Base-by-base conservation (phyloP, 495 filamentous ascomycete genomes). In the Mytilinidion resinicola region DNA sequence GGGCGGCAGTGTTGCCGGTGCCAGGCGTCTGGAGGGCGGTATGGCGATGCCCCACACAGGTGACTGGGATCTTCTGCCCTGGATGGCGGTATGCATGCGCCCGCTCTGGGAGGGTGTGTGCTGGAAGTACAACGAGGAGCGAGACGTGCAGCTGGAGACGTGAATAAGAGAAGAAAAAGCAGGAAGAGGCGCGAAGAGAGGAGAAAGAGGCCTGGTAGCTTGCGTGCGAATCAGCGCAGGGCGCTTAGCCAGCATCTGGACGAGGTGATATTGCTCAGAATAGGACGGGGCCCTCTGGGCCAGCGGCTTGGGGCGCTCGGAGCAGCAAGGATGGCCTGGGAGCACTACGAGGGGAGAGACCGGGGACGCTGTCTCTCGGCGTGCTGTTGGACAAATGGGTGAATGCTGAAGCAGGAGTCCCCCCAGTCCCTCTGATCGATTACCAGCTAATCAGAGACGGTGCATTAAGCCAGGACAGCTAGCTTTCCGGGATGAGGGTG, bases 41-140 rank as follows among this genome's bases (percentile, higher is more conserved):
- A 68, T 60, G 49, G 48, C 58, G 59, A 52, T 61, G 62, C 64
- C 66, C 66, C 66, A 65, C 66, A 60, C 55, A 41, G 56, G 56
- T 56, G 56, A 65, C 64, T 57, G 50, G 64, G 64, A 57, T 63
- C 19, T 21, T 46, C 44, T 51, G 50, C 59, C 35, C 38, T 52
- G 57, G 51, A 60, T 49, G 60, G 49, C 65, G 36, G 51, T 47
- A 57, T 63, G 67, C 67, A 69, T 69, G 56, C 67, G 67, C 52
- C 64, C 57, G 64, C 57, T 60, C 49, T 57, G 47, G 60, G 49
- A 51, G 35, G 35, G 36, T 19, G 36, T 14, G 53, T 15, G 51
- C 56, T 44, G 57, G 54, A 61, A 51, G 64, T 65, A 55, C 61
- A 62, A 56, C 55, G 39, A 50, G 25, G 35, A 59, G 55, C 35